Conservation (phyloP, 1,284 basidiomycete genomes). For the Malassezia cuniculi region DNA sequence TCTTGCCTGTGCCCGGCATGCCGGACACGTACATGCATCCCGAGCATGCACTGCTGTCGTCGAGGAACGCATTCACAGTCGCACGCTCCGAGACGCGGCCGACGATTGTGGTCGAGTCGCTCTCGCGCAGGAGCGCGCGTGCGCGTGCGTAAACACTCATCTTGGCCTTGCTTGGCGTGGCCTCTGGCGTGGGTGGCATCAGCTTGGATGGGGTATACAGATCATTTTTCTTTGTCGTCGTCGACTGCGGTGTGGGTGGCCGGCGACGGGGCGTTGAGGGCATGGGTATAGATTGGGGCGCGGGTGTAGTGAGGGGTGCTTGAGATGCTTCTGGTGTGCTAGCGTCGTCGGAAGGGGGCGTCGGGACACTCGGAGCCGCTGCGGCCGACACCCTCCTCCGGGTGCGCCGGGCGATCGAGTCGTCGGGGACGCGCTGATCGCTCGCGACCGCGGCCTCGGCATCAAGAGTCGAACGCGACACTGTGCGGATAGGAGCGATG, state of each 20-base stretch:
- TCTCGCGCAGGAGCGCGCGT: constrained; percentile 40
- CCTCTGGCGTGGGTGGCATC: constrained; percentile 4
- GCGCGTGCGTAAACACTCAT: constrained; percentile 45
- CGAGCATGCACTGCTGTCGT: constrained; percentile 16
- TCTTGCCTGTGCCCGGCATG: constrained; percentile 48
- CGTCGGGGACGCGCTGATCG: constrained; percentile 17
- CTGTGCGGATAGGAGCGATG: constrained; percentile 32
- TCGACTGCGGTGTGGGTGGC: constrained; percentile 12
- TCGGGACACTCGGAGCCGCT: not conserved
- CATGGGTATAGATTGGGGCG: constrained; percentile 18
- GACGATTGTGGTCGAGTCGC: constrained; percentile 28
- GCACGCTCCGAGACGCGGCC: constrained; percentile 40
- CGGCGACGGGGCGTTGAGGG: constrained; percentile 14
- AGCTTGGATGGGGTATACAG: not conserved
- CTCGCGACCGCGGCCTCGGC: constrained; percentile 13
- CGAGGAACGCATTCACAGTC: constrained; percentile 36
- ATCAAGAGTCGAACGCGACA: constrained; percentile 16
- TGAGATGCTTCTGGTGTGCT: not conserved
- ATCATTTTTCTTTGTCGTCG: not conserved
- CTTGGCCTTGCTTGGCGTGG: constrained; percentile 12
- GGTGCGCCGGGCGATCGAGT: constrained; percentile 24
- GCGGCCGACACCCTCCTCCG: constrained; percentile 3
- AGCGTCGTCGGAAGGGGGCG: not conserved
- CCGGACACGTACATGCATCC: constrained; percentile 46
- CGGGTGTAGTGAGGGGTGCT: constrained; percentile 13